Base-by-base conservation (phyloP, 2,329 filamentous ascomycete species). In the Exutisphaerella laricina region DNA sequence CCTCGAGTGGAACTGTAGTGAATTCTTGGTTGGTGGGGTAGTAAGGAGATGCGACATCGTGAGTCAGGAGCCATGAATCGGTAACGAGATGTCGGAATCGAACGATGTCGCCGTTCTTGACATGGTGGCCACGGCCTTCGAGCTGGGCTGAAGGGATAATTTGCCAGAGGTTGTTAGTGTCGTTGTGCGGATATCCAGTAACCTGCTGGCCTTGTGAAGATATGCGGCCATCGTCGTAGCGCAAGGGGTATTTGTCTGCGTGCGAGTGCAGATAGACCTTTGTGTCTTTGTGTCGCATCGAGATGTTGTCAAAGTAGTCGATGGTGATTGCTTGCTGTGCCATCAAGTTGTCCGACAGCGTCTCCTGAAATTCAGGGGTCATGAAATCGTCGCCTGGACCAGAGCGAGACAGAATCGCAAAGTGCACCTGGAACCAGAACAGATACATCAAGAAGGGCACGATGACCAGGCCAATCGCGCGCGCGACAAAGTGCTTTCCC, bases 351-450 rank as follows among this genome's bases (percentile, higher is more conserved):
- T 98, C 90, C 60, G 85, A 88, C 51, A 98, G 73, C 1, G 92
- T 97, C 70, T 95, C 89, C 70, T 98, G 92, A 72, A 98, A 98
- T 61, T 92, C 88, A 1, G 92, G 92, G 3, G 85, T 88, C 92
- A 98, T 98, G 70, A 98, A 98, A 61, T 97, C 90, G 62, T 98
- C 92, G 41, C 92, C 92, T 32, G 92, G 90, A 25, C 92, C 92
- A 39, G 92, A 97, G 47, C 83, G 78, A 54, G 72, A 84, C 50
- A 98, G 76, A 58, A 98, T 87, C 32, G 87, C 77, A 66, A 98
- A 98, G 70, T 98, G 92, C 21, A 98, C 89, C 75, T 98, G 92
- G 82, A 98, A 98, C 92, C 92, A 98, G 76, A 98, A 97, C 34
- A 98, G 79, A 68, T 98, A 98, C 69, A 98, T 94, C 60, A 97